Evolutionary conservation across 768 basidiomycete species (phyloP), one percentile per base, ranked within the genome.

Genomic region (Exsudoporus frostii): DNA sequence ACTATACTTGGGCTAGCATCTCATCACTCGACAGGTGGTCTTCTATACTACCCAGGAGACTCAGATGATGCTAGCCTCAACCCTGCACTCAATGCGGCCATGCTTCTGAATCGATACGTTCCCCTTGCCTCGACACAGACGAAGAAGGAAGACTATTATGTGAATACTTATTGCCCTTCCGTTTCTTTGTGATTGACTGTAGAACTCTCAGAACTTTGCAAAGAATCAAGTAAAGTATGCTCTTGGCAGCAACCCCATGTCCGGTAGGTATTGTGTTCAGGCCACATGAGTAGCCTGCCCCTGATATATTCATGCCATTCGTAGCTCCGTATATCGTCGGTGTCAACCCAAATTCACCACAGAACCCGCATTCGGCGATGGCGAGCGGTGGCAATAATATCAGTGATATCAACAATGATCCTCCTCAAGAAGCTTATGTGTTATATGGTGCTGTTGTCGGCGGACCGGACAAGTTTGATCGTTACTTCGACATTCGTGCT

Each of bases 201-300:
- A 51, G 25, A 48, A 22, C 50, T 25, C 36, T 40, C 56, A 92
- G 90, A 69, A 71, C 44, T 93, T 88, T 64, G 90, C 91, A 0
- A 80, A 85, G 66, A 73, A 70, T 32, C 94, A 98, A 68, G 60
- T 95, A 11, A 79, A 88, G 63, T 98, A 97, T 68, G 79, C 77
- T 4, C 77, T 97, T 7, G 95, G 95, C 34, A 82, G 88, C 45
- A 98, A 98, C 65, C 86, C 93, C 1, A 95, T 94, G 92, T 83
- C 81, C 53, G 81, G 90, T 88, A 62, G 44, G 78, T 65, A 30
- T 22, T 10, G 19, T 15, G 22, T 41, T 53, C 30, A 8, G 5
- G 32, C 34, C n/a, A 22, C 6, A 2, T 11, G 7, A 32, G 45
- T 20, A 24, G n/a, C 6, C 13, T 13, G n/a, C 38, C 27, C 20